Base-by-base conservation (phyloP, 2,329 filamentous ascomycete species). In the Biscogniauxia sp. region DNA sequence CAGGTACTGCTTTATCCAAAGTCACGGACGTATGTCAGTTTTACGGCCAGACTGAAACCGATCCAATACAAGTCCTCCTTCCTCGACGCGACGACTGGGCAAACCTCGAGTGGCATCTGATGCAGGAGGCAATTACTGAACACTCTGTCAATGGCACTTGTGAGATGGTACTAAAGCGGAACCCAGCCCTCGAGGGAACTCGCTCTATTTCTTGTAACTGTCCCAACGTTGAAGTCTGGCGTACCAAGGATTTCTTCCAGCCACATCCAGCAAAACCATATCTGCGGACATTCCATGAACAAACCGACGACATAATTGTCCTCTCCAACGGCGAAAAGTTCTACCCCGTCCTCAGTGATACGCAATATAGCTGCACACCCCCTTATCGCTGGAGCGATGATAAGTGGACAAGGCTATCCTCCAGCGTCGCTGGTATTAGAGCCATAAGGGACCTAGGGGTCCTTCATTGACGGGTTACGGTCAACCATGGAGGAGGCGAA, bases 231-330 rank as follows among this genome's bases (percentile, higher is more conserved):
- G 59, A 65, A 26, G 58, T 64, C 1, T 68, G 65, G 61, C 62
- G 60, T 23, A 65, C 67, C 1, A 63, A 59, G 19, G 67, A 69
- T 19, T 60, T 92, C 89, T 80, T 92, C 15, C 26, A 50, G 13
- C 50, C 20, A 11, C 61, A 60, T 19, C 58, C 57, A 4, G 52
- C 51, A 37, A 62, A 57, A 41, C 15, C 56, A 6, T 53, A 51
- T 26, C 52, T 62, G 41, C 60, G 61, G 61, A 60, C 45, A 2
- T 58, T 60, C 26, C 58, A 56, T 50, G 61, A 55, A 15, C 61
- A 57, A 9, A 57, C 41, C 2, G 61, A 62, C 15, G 61, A 62
- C 17, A 56, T 60, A 5, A 58, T 60, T 23, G 61, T 62, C 17
- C 58, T 62, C 4, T 62, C 61, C 1, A 62, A 62, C 20, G 57